phyloP scores from a whole-genome alignment of 352 stramenopile genomes.

The Pythium coloratum region DNA sequence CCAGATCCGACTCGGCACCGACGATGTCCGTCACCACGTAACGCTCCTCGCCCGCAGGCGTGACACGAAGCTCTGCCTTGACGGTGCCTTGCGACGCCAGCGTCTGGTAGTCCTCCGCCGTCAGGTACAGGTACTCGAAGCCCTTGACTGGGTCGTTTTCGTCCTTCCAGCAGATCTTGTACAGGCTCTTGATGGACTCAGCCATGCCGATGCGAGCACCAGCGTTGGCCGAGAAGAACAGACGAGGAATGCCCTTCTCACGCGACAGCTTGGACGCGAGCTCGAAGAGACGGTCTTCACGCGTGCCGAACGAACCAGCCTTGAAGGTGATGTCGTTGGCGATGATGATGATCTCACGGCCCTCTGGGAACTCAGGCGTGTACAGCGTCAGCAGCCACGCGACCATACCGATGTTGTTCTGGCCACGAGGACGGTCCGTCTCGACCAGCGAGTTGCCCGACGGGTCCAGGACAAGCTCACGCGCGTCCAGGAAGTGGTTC shows the following conservation, averaged over 20 bases:
- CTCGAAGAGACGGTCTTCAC: conserved; percentile 99
- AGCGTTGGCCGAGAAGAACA: conserved; percentile 99
- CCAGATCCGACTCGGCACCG: conserved; percentile 96
- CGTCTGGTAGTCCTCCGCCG: conserved; percentile 92
- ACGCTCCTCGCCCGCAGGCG: conserved; percentile 71
- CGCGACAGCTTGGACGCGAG: conserved; percentile 95
- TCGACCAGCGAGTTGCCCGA: conserved; percentile 59
- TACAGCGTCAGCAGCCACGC: conserved; percentile 98
- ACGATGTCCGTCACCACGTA: conserved; percentile 98
- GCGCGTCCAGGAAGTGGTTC: conserved; percentile 93
- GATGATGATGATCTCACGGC: conserved; percentile 98
- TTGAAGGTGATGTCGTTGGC: conserved; percentile 99
- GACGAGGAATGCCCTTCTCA: conserved; percentile 91
- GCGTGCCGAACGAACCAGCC: conserved; percentile 98
- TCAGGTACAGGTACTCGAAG: conserved; percentile 99
- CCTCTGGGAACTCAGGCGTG: conserved; percentile 97
- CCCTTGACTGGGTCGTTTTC: conserved; percentile 95
- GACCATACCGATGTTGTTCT: conserved; percentile 99
- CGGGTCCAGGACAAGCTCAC: conserved; percentile 92
- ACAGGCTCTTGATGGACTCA: conserved; percentile 97
- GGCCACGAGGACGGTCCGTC: conserved; percentile 84
- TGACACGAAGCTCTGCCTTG: conserved; percentile 79
- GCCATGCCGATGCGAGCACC: conserved; percentile 98
- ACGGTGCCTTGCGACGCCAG: conserved; percentile 90
- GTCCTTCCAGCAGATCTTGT: conserved; percentile 98